Evolutionary conservation across 2,329 filamentous ascomycete genomes (phyloP), one percentile per base, ranked within the genome.

Genomic region (Aspergillus quadricinctus): DNA sequence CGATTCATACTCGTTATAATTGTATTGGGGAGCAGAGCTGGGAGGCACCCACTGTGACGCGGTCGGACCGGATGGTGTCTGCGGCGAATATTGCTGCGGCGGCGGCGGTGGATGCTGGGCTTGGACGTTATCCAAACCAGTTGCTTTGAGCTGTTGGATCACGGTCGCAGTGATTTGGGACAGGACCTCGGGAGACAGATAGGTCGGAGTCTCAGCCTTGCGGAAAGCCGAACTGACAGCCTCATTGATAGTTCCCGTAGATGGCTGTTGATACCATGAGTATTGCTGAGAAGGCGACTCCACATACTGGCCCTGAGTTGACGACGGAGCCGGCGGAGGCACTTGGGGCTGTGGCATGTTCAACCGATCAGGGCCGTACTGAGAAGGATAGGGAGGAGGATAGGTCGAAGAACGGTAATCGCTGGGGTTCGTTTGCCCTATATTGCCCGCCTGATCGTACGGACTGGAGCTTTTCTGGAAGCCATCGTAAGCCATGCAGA

Each of bases 101-200:
- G 54, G 65, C 41, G 54, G 65, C 40, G 50, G 64, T 17, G 54
- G 62, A 50, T 62, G 69, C 56, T 58, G 58, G 45, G 59, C 60
- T 55, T 66, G 70, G 28, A 66, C 25, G 51, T 67, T 70, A 64
- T 72, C 65, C 57, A 77, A 58, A 48, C 75, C 76, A 49, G 77
- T 72, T 43, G 72, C 75, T 63, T 81, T 83, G 61, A 85, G 75
- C 56, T 86, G 81, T 67, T 83, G 82, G 49, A 84, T 81, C 27
- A 84, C 80, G 55, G 76, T 81, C 54, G 80, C 79, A 1, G 82
- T 85, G 61, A 87, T 83, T 58, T 84, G 81, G 49, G 82, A 80
- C 51, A 88, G 78, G 23, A 88, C 74, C 7, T 84, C 81, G 2
- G 84, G 84, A 52, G 85, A 81, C 11, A 88, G 72, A 41, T 79